These are phyloP conservation scores for Psilocybe cubensis DNA, from an alignment of 768 basidiomycete genomes.

Conservation along the genomic window DNA sequence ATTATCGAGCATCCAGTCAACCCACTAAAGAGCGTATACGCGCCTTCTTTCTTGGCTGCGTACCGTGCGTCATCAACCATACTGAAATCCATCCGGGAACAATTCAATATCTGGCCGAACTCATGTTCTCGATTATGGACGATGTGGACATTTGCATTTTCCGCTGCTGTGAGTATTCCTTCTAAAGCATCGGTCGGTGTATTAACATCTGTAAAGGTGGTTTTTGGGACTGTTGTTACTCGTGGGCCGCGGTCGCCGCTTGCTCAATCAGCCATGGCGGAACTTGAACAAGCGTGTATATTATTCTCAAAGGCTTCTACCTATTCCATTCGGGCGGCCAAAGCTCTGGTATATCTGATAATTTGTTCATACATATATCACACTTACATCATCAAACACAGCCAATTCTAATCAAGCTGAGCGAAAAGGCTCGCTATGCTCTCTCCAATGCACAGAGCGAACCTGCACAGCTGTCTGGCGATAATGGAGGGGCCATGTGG, in stretches of 20 bases:
- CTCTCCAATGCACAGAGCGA: constrained; percentile 48
- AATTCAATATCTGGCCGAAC: constrained; percentile 49
- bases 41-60: constrained; percentile 65
- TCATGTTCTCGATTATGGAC: constrained; percentile 60
- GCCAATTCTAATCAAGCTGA: constrained; percentile 63
- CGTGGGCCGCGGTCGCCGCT: constrained; percentile 71
- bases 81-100: constrained; percentile 50
- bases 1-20: constrained; percentile 69
- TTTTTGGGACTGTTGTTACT: constrained; percentile 81
- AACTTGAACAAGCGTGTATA: constrained; percentile 68
- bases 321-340: constrained; percentile 64
- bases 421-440: constrained; percentile 68
- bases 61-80: constrained; percentile 63
- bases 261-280: constrained; percentile 66
- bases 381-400: constrained; percentile 22
- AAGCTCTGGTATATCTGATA: constrained; percentile 65
- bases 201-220: constrained; percentile 48
- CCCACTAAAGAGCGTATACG: constrained; percentile 67
- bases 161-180: constrained; percentile 46
- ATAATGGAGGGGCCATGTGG: constrained; percentile 49
- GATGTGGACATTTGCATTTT: constrained; percentile 65
- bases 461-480: constrained; percentile 15
- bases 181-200: neutral
- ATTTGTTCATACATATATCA: neutral
- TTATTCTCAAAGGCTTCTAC: constrained; percentile 67